phyloP scores from a whole-genome alignment of 2,329 filamentous ascomycete species.

The Dryadomyces quercus-mongolicae region DNA sequence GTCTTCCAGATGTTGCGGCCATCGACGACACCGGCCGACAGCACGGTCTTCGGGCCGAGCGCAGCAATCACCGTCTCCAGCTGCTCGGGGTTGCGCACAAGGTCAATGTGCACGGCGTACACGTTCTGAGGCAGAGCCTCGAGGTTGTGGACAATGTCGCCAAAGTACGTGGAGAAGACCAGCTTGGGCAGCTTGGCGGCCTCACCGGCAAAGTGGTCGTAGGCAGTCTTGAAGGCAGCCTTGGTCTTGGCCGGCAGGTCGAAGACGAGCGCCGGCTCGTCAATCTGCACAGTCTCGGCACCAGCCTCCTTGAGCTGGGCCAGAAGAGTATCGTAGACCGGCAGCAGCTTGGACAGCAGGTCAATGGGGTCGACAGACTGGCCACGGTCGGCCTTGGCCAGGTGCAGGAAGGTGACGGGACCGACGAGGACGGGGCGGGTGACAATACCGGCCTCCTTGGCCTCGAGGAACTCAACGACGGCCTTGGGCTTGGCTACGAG shows the following conservation, averaged over 20 bases:
- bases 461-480: conserved; percentile 87
- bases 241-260: conserved; percentile 85
- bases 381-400: conserved; percentile 95
- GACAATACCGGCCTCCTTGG: conserved; percentile 87
- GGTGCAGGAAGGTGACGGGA: conserved; percentile 92
- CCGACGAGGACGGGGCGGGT: conserved; percentile 93
- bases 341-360: conserved; percentile 84
- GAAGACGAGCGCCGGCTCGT: conserved; percentile 93
- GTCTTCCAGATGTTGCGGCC: conserved; percentile 99
- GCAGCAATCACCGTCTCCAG: conserved; percentile 72
- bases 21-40: conserved; percentile 94
- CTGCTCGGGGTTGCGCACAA: conserved; percentile 97
- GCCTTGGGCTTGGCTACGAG: conserved; percentile 83
- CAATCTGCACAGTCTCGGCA: conserved; percentile 94
- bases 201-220: conserved; percentile 72
- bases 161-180: conserved; percentile 94
- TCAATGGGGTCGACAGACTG: conserved; percentile 88
- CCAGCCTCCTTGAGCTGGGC: conserved; percentile 89
- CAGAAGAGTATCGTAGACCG: conserved; percentile 88
- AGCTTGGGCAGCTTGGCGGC: conserved; percentile 77
- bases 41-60: conserved; percentile 76
- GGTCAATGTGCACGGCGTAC: conserved; percentile 84
- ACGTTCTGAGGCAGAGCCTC: conserved; percentile 71
- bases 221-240: conserved; percentile 94
- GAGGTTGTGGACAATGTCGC: conserved; percentile 98